These are phyloP conservation scores for Clitoria ternatea DNA, from an alignment of 306 rosid species.

Conservation along the genomic window DNA sequence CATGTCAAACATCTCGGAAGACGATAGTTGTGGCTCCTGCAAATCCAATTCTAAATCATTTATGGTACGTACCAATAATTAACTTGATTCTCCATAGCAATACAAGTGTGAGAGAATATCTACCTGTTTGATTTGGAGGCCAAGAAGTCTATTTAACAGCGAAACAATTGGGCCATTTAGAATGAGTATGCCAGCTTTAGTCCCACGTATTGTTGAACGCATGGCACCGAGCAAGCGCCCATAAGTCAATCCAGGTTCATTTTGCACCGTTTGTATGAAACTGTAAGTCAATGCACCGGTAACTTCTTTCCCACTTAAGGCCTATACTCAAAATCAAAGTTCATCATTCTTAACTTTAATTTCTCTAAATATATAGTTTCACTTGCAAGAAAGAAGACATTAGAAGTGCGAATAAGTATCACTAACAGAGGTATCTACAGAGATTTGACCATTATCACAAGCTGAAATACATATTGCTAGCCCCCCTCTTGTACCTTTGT, in stretches of 20 bases:
- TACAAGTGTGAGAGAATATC: not conserved
- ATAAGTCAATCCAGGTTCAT: slow-evolving; percentile 37
- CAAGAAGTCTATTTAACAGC: slow-evolving; percentile 23
- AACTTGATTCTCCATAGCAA: no score
- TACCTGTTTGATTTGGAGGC: slow-evolving; percentile 21
- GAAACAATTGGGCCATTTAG: slow-evolving; percentile 25
- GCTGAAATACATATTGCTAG: slow-evolving; percentile 30
- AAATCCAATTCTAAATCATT: not conserved
- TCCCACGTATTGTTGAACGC: slow-evolving; percentile 31
- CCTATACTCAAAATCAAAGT: slow-evolving; percentile 29
- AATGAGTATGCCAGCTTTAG: slow-evolving; percentile 24
- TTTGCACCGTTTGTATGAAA: slow-evolving; percentile 41
- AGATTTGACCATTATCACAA: slow-evolving; percentile 21
- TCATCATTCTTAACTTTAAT: not conserved
- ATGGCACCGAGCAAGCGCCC: slow-evolving; percentile 37
- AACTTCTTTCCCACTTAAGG: slow-evolving; percentile 24
- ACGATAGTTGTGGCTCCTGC: slow-evolving; percentile 49
- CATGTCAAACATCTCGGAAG: slow-evolving; percentile 44
- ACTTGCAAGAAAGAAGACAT: not conserved
- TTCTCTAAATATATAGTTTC: not conserved
- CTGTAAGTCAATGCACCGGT: slow-evolving; percentile 54
- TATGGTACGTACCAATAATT: not conserved
- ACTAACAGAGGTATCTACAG: slow-evolving; percentile 30
- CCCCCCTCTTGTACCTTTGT: slow-evolving; percentile 25
- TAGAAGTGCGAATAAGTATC: not conserved